Percentiles rank a stretch among this genome's conserved stretches.
Conservation (phyloP, 1,284 basidiomycete genomes). For the Ceratobasidium sp. region DNA sequence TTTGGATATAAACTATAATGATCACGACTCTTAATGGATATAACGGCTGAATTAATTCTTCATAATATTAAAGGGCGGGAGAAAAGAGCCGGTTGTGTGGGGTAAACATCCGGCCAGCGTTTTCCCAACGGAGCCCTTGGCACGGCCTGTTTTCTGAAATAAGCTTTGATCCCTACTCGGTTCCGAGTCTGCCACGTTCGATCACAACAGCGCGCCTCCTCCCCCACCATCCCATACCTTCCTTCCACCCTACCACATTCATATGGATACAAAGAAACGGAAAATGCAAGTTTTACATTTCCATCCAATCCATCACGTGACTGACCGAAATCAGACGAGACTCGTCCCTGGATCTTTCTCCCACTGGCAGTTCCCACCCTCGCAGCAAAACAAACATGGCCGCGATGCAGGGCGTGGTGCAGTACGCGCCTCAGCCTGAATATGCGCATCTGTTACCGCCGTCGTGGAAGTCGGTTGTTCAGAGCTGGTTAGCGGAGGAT, state of each 20-base stretch:
- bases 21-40: no score
- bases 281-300: background rate
- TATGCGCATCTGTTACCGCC: slow-evolving; percentile 87
- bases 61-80: no score
- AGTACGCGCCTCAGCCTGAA: slow-evolving; percentile 50
- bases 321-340: background rate
- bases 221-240: background rate
- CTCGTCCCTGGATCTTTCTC: slow-evolving; percentile 2
- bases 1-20: no score
- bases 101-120: no score
- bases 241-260: background rate
- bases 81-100: no score
- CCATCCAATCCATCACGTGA: background rate
- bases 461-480: slow-evolving; percentile 87
- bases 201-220: background rate
- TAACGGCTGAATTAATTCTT: no score
- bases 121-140: no score
- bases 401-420: slow-evolving; percentile 29
- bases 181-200: background rate
- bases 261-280: slow-evolving; percentile 15
- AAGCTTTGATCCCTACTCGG: background rate
- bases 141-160: no score
- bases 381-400: background rate
- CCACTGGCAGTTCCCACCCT: slow-evolving; percentile 16
- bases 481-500: slow-evolving; percentile 91